These are phyloP conservation scores for Scheffersomyces lignicola DNA, from an alignment of 1,139 yeast genomes.

Conservation along the genomic window DNA sequence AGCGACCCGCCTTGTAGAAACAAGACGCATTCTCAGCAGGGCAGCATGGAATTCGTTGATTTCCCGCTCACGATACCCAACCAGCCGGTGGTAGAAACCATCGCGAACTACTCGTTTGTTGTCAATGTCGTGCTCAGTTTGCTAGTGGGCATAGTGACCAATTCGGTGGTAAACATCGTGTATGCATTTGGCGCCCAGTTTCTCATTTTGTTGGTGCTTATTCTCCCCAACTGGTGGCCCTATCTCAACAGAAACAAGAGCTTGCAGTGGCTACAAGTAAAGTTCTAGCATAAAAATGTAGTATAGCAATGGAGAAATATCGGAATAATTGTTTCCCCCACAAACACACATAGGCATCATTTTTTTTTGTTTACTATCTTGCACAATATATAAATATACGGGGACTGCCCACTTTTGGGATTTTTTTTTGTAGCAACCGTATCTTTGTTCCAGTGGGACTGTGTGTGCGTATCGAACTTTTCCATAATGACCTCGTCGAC, in stretches of 20 bases:
- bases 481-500: neutral
- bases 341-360: neutral
- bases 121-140: conserved; percentile 12
- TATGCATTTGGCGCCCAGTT: conserved; percentile 13
- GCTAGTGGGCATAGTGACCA: conserved; percentile 11
- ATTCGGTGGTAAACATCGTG: conserved; percentile 9
- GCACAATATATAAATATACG: neutral
- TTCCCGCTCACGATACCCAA: conserved; percentile 18
- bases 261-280: conserved; percentile 14
- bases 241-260: conserved; percentile 10
- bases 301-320: neutral
- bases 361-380: neutral
- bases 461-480: neutral
- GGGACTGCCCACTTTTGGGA: neutral
- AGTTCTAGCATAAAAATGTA: conserved; percentile 6
- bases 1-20: neutral
- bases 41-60: conserved; percentile 9
- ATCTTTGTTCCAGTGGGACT: no score
- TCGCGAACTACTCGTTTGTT: conserved; percentile 10
- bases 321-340: neutral
- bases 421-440: neutral
- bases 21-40: no score
- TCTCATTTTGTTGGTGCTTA: conserved; percentile 10
- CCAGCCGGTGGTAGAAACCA: conserved; percentile 11
- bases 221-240: conserved; percentile 14